A percentile compares a stretch with the other conserved stretches of the same genome.
Evolutionary conservation across 345 rosid species (phyloP).

Genomic region (Sonneratia caseolaris): DNA sequence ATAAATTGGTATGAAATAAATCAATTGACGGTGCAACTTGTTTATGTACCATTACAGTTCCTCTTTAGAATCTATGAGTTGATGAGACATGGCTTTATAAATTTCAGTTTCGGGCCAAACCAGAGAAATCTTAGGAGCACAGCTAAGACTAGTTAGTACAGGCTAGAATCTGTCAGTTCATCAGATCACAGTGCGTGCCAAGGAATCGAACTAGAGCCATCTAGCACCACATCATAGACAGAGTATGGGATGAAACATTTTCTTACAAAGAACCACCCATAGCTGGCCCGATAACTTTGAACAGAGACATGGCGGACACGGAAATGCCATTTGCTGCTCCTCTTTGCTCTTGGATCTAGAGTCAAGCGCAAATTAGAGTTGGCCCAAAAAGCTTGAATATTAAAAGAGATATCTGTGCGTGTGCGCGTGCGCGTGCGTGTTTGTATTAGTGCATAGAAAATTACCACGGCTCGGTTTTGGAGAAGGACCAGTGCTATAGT

Average conservation of each 20-base stretch:
- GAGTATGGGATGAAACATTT: background rate
- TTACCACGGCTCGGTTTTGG: constrained; percentile 52
- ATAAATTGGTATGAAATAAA: background rate
- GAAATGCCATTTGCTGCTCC: constrained; percentile 54
- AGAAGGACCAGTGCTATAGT: constrained; percentile 42
- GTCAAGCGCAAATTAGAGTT: background rate
- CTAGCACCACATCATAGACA: background rate
- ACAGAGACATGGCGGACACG: constrained; percentile 44
- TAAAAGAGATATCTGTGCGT: background rate
- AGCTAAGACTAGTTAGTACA: too few species aligned
- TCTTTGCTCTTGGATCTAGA: constrained; percentile 34
- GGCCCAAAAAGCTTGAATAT: background rate
- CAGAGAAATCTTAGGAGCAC: too few species aligned
- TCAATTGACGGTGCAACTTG: background rate
- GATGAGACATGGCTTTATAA: too few species aligned
- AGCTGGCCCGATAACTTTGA: constrained; percentile 49
- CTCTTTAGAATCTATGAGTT: too few species aligned
- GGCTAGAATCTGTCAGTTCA: background rate
- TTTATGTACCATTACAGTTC: too few species aligned
- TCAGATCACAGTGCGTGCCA: background rate
- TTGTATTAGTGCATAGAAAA: background rate
- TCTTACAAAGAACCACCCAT: constrained; percentile 39
- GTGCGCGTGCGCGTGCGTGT: background rate
- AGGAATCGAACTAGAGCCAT: background rate
- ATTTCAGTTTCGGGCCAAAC: too few species aligned